These are phyloP conservation scores for Sanghuangporus baumii DNA, from an alignment of 1,284 basidiomycete genomes.

Conservation along the genomic window DNA sequence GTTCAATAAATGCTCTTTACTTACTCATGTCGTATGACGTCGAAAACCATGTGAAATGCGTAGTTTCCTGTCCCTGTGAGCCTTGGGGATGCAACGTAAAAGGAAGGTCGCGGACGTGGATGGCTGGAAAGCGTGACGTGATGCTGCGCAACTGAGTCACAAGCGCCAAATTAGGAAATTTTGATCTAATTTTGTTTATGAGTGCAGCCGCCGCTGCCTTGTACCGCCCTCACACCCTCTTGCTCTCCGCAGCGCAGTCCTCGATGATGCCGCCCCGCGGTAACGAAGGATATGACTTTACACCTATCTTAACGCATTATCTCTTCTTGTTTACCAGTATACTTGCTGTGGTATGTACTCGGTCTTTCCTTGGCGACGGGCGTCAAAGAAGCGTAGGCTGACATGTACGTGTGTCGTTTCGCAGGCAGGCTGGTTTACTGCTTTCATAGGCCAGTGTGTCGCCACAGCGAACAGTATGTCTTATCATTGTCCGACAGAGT, in stretches of 20 bases:
- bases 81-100: not conserved
- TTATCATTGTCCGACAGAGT: slow-evolving; percentile 3
- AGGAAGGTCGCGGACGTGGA: not conserved
- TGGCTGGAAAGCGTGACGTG: not conserved
- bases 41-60: not conserved
- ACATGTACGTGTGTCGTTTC: slow-evolving; percentile 10
- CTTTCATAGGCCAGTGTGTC: slow-evolving; percentile 80
- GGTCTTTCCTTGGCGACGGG: slow-evolving; percentile 14
- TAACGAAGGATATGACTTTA: slow-evolving; percentile 68
- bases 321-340: slow-evolving; percentile 84
- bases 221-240: not conserved
- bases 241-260: not conserved
- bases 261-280: slow-evolving; percentile 42
- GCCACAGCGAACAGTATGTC: slow-evolving; percentile 59
- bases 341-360: slow-evolving; percentile 60
- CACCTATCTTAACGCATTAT: slow-evolving; percentile 84
- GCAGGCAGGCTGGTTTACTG: slow-evolving; percentile 86
- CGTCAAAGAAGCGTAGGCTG: slow-evolving; percentile 5
- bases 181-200: not conserved
- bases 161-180: not conserved
- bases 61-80: no score
- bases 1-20: no score
- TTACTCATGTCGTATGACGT: not conserved
- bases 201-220: not conserved
- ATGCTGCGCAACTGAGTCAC: not conserved